Evolutionary conservation across 495 filamentous ascomycete species (phyloP), one percentile per base, ranked within the genome.

Genomic region (Tricharina praecox): DNA sequence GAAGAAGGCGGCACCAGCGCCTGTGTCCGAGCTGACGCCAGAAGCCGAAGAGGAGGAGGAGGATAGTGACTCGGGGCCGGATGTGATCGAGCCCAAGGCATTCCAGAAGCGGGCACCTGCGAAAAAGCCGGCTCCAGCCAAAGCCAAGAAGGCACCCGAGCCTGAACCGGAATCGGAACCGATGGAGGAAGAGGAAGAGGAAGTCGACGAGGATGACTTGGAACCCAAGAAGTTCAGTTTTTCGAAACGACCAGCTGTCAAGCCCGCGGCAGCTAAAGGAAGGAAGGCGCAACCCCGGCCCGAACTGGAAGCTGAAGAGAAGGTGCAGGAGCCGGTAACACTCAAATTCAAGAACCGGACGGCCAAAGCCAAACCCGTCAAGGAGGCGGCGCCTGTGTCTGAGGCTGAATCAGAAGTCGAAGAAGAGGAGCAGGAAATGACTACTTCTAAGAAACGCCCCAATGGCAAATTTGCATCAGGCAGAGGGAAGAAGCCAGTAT

Each of bases 361-460:
- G 20, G 3, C 47, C 16, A 25, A 25, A 19, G 21, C 19, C 11
- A 26, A 50, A 2, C 26, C 34, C 3, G 48, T 25, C 5, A 58
- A 44, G 41, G 60, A 39, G 55, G 32, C 36, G 56, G 53, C 49
- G 30, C 50, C 41, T 33, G 57, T 50, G 33, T 53, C 15, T 39
- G 23, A 54, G 30, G 23, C 25, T 47, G 3, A 43, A 33, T 18
- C 37, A 16, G 37, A 40, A 21, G 13, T 18, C 20, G 37, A 2
- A 18, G 25, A 50, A 48, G 40, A 61, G 52, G 23, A 40, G 38
- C 21, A 66, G 58, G 34, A 53, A 51, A 47, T 32, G 19, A 46
- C n/a, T n/a, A n/a, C 9, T 33, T 37, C 20, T 30, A 47, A 33
- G 26, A 21, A 47, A 9, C 44, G 19, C 3, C 25, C 25, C 3